phyloP scores from a whole-genome alignment of 2,329 filamentous ascomycete species.

The Trichoderma harzianum region DNA sequence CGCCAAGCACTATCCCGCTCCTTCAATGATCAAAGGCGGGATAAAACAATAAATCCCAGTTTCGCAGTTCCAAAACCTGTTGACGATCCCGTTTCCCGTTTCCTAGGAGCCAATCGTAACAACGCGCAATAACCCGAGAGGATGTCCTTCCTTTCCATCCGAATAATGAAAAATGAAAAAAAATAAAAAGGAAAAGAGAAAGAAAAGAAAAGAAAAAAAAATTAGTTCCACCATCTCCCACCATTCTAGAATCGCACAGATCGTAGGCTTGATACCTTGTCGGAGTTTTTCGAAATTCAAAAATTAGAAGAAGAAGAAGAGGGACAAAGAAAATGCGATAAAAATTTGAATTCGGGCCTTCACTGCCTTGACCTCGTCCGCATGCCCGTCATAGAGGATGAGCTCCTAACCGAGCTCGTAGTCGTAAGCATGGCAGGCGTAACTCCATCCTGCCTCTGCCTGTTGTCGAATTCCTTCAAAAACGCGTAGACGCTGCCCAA shows the following conservation, averaged over 20 bases:
- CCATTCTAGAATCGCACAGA: background rate
- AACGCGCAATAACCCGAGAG: background rate
- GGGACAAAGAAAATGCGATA: background rate
- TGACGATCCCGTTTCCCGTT: background rate
- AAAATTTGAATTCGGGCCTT: background rate
- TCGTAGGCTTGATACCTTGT: background rate
- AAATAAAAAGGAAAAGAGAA: background rate
- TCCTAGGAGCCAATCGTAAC: background rate
- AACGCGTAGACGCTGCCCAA: conserved; percentile 21
- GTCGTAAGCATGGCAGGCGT: conserved; percentile 12
- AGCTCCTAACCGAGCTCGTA: conserved; percentile 13
- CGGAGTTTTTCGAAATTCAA: background rate
- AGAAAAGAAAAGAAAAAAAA: background rate
- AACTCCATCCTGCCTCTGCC: conserved; percentile 13
- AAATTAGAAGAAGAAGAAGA: background rate
- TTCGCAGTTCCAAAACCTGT: background rate
- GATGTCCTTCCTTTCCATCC: background rate
- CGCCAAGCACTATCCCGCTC: background rate
- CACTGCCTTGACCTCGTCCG: conserved; percentile 5
- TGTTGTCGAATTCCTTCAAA: conserved; percentile 20
- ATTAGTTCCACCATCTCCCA: background rate
- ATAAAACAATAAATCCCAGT: background rate
- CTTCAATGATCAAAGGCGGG: background rate
- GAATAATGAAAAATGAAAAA: background rate
- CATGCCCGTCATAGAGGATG: conserved; percentile 2